A percentile compares a stretch with the other conserved stretches of the same genome.
Conservation (phyloP, 169 alveolate species). For the Cryptosporidium felis region DNA sequence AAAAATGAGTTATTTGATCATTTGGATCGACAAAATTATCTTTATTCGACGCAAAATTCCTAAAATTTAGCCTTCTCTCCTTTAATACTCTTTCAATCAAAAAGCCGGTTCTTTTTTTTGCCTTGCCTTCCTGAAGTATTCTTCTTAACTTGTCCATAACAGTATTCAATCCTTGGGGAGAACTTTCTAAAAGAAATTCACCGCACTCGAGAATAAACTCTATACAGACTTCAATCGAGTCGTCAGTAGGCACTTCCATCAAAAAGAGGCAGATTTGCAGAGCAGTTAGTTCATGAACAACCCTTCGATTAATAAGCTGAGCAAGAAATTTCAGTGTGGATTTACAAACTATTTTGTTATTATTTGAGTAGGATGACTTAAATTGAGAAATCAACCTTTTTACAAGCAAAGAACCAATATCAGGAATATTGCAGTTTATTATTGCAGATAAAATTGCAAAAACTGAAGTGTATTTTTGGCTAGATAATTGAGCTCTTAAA, state of each 20-base stretch:
- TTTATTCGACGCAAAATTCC: conserved; percentile 85
- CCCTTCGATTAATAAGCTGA: conserved; percentile 92
- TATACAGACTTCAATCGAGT: conserved; percentile 95
- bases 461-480: conserved; percentile 96
- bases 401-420: conserved; percentile 93
- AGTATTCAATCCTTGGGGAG: conserved; percentile 92
- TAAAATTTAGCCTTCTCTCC: conserved; percentile 90
- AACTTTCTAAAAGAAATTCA: conserved; percentile 89
- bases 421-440: conserved; percentile 97
- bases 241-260: conserved; percentile 95
- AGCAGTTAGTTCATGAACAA: conserved; percentile 93
- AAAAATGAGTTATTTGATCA: conserved; percentile 96
- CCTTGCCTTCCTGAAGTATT: conserved; percentile 95
- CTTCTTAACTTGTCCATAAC: conserved; percentile 94
- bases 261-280: conserved; percentile 92
- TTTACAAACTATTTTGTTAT: conserved; percentile 93
- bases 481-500: conserved; percentile 97
- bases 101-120: conserved; percentile 94
- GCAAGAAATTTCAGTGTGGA: conserved; percentile 96
- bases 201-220: conserved; percentile 93
- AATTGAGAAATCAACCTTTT: conserved; percentile 92
- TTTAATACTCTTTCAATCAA: conserved; percentile 95
- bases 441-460: conserved; percentile 96
- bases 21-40: conserved; percentile 95
- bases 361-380: conserved; percentile 89